Percentiles rank a stretch among this genome's conserved stretches.
These are phyloP conservation scores for Astrephomene gubernaculifera DNA, from an alignment of 139 green algal genomes.

Conservation along the genomic window DNA sequence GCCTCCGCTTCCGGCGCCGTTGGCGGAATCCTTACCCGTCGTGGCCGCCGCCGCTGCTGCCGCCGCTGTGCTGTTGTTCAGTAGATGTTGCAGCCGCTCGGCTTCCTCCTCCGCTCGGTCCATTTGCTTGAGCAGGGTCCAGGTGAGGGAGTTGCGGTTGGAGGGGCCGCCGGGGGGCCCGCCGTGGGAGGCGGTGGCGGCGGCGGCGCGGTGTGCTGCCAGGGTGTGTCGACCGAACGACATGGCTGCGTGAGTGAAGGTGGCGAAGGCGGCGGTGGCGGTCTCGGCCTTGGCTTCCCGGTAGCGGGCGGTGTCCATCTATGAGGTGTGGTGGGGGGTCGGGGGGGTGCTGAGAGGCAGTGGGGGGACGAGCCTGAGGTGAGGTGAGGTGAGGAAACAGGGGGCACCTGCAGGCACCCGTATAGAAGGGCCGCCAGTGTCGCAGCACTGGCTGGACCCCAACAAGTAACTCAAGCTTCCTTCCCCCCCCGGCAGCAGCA, in stretches of 20 bases:
- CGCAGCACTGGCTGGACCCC: no score
- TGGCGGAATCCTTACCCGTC: no score
- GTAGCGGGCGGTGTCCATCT: conserved; percentile 28
- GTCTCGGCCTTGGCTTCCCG: background rate
- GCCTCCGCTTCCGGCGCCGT: background rate
- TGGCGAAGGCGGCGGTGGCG: background rate
- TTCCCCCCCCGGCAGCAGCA: no score
- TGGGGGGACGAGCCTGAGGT: no score
- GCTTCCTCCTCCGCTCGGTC: background rate
- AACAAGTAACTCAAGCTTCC: no score
- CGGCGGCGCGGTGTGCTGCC: background rate
- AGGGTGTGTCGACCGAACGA: background rate
- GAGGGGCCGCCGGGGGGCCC: background rate
- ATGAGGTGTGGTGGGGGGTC: background rate
- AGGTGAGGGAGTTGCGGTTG: background rate
- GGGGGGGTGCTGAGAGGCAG: background rate
- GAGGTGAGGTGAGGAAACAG: background rate
- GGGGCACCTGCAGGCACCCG: no score
- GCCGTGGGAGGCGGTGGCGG: background rate
- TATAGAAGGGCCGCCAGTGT: no score
- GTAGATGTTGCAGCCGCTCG: background rate
- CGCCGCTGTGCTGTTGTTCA: background rate
- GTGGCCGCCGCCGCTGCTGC: no score
- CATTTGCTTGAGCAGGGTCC: background rate
- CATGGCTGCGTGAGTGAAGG: background rate